Evolutionary conservation across 106 monocot genomes (phyloP), one percentile per base, ranked within the genome.

Genomic region (Acorus calamus): DNA sequence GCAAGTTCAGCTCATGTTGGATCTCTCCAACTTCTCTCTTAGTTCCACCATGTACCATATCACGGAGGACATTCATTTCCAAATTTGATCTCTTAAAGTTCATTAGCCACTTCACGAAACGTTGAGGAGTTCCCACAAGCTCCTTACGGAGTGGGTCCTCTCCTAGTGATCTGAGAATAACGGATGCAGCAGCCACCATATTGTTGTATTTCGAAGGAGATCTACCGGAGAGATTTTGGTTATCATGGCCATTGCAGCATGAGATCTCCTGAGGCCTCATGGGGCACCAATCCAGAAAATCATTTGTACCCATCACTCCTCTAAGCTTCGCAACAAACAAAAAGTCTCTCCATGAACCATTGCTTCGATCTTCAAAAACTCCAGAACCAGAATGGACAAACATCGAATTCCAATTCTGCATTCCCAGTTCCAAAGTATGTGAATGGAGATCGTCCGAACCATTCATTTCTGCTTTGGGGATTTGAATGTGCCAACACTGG

Each of bases 51-150:
- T 77, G 68, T 59, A 44, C 53, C 50, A 61, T 75, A 7, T 76
- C 78, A 53, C 75, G 78, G 44, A 78, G 44, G 46, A 28, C 28
- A 28, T 69, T 91, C 53, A 74, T 42, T 14, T 81, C 83, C 28
- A 79, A 66, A 46, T 64, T 74, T 6, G 86, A 73, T 28, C 65
- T 83, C 70, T 75, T 98, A 64, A 92, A 92, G 46, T 80, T 85
- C 88, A 92, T 78, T 55, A 98, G 54, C 98, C 98, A 98, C 47
- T 83, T 78, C 51, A 91, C 74, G 48, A 92, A 98, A 4, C 88
- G 82, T n/a, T 66, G 58, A 48, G 98, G 98, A 44, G 98, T 98
- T n/a, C 72, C 71, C 46, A 77, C 14, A 47, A 98, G 88, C 78
- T 92, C 92, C 71, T 79, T 77, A 53, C 92, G 80, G 4, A 55